Evolutionary conservation across 2,329 filamentous ascomycete genomes (phyloP).

Genomic region (Fusarium haematococcum): DNA sequence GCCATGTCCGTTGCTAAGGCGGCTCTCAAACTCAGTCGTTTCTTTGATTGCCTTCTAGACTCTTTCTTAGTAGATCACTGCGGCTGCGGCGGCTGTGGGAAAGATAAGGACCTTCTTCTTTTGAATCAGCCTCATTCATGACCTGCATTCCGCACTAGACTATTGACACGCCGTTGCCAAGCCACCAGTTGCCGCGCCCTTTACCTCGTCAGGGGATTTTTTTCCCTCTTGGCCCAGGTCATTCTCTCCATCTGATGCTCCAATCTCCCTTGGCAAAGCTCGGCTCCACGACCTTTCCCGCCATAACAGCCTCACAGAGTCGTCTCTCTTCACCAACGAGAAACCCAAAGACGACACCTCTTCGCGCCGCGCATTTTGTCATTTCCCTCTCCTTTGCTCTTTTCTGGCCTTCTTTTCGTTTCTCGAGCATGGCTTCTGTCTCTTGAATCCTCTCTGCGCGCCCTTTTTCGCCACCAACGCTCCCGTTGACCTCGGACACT

Average conservation of each 20-base stretch:
- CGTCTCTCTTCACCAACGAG: conserved; percentile 40
- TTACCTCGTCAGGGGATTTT: background rate
- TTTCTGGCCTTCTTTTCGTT: conserved; percentile 61
- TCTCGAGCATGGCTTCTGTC: conserved; percentile 62
- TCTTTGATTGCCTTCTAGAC: background rate
- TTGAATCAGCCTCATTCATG: background rate
- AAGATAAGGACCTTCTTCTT: background rate
- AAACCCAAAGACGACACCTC: conserved; percentile 68
- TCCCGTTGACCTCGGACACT: conserved; percentile 65
- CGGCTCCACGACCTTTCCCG: conserved; percentile 67
- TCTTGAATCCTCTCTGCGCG: conserved; percentile 64
- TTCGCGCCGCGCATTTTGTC: conserved; percentile 71
- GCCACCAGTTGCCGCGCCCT: background rate
- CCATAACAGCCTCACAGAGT: conserved; percentile 70
- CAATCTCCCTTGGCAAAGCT: conserved; percentile 72
- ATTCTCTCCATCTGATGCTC: conserved; percentile 67
- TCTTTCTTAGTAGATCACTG: background rate
- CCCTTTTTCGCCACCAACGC: conserved; percentile 67
- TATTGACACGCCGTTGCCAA: background rate
- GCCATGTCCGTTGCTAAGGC: background rate
- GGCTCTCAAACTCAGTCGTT: background rate
- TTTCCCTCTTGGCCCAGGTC: background rate
- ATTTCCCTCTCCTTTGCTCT: conserved; percentile 63
- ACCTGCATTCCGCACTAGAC: background rate
- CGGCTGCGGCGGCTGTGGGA: background rate